phyloP scores from a whole-genome alignment of 2,329 filamentous ascomycete genomes.

The Xylariomycetidae sp. region DNA sequence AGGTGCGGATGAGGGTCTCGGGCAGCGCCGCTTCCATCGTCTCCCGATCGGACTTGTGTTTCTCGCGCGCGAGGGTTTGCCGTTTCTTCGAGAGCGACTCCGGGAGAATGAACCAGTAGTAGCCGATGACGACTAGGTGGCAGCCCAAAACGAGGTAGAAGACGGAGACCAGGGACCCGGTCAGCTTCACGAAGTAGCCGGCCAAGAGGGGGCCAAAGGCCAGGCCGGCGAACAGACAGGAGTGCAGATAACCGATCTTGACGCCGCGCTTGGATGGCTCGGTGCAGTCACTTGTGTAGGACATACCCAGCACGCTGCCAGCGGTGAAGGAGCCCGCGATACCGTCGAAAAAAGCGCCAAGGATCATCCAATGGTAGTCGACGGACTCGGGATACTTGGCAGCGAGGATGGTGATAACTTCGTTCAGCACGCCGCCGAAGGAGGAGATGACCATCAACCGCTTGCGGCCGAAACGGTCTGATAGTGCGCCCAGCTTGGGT shows the following conservation, averaged over 20 bases:
- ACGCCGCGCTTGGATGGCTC: slow-evolving; percentile 72
- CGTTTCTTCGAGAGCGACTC: slow-evolving; percentile 76
- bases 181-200: slow-evolving; percentile 71
- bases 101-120: slow-evolving; percentile 66
- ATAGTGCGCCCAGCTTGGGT: slow-evolving; percentile 77
- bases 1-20: slow-evolving; percentile 7
- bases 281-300: slow-evolving; percentile 87
- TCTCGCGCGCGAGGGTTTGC: slow-evolving; percentile 64
- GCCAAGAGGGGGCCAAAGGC: slow-evolving; percentile 79
- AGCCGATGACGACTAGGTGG: slow-evolving; percentile 67
- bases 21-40: slow-evolving; percentile 19
- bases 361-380: slow-evolving; percentile 71
- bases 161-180: slow-evolving; percentile 68
- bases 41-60: slow-evolving; percentile 45
- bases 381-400: slow-evolving; percentile 67
- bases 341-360: slow-evolving; percentile 75
- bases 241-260: slow-evolving; percentile 84
- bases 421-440: slow-evolving; percentile 65
- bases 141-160: slow-evolving; percentile 76
- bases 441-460: slow-evolving; percentile 67
- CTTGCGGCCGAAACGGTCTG: slow-evolving; percentile 79
- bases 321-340: slow-evolving; percentile 84
- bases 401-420: slow-evolving; percentile 72
- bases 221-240: slow-evolving; percentile 81
- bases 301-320: slow-evolving; percentile 68